These are phyloP conservation scores for Uronychia setigera DNA, from an alignment of 73 alveolate genomes.

Conservation along the genomic window DNA sequence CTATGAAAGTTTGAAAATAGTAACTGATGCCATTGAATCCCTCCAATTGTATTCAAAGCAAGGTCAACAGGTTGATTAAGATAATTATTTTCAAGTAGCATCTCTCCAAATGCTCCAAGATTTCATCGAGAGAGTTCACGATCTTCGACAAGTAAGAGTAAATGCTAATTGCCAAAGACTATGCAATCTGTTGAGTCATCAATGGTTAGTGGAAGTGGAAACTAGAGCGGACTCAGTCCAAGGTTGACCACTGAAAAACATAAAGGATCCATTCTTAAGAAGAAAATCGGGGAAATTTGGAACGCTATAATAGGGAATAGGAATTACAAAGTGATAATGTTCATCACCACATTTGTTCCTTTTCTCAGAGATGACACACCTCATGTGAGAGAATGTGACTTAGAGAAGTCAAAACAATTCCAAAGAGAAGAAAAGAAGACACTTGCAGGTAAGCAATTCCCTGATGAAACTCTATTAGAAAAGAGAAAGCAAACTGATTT, in stretches of 20 bases:
- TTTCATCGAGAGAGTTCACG: not conserved
- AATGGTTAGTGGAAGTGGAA: too few species aligned
- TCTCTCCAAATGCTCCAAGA: not conserved
- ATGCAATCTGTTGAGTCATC: too few species aligned
- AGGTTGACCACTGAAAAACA: too few species aligned
- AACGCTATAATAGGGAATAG: not conserved
- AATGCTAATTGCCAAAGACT: too few species aligned
- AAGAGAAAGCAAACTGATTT: not conserved
- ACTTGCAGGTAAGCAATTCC: not conserved
- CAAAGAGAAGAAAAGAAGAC: not conserved
- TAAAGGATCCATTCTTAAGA: too few species aligned
- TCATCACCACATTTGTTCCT: not conserved
- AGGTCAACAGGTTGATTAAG: not conserved
- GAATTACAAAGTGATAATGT: not conserved
- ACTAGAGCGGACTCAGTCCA: too few species aligned
- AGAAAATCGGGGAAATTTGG: not conserved
- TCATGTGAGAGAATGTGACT: not conserved
- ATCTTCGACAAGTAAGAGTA: not conserved
- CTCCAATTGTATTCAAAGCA: not conserved
- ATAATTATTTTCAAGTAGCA: not conserved
- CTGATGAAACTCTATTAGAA: not conserved
- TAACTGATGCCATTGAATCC: not conserved
- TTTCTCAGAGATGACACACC: not conserved
- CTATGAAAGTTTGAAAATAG: not conserved
- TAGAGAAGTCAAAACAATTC: not conserved